phyloP scores from a whole-genome alignment of 345 rosid species.

The Aurinia saxatilis region DNA sequence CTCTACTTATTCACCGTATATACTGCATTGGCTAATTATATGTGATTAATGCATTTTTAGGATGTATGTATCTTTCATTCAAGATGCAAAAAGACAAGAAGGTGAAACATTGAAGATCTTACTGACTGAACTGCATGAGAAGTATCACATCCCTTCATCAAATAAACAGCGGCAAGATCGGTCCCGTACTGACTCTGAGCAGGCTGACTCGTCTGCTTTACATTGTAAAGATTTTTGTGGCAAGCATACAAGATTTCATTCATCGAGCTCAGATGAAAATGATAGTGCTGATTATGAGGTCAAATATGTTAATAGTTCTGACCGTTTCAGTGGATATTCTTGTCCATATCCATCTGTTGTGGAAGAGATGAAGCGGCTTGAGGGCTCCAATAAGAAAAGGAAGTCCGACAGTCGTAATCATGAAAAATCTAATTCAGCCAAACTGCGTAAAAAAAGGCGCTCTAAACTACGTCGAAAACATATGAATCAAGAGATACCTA shows the following conservation, averaged over 20 bases:
- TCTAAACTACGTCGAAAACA: constrained; percentile 34
- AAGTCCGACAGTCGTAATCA: constrained; percentile 23
- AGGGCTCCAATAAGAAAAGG: constrained; percentile 43
- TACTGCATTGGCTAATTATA: constrained; percentile 12
- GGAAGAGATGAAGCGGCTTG: constrained; percentile 75
- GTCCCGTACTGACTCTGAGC: constrained; percentile 48
- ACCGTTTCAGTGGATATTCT: constrained; percentile 34
- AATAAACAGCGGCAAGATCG: constrained; percentile 43
- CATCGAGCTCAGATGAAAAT: constrained; percentile 64
- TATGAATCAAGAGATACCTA: constrained; percentile 26
- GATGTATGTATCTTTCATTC: constrained; percentile 58
- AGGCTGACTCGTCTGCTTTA: constrained; percentile 57
- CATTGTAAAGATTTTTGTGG: constrained; percentile 48
- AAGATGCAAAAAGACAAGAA: constrained; percentile 52
- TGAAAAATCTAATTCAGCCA: constrained; percentile 30
- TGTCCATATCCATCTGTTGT: constrained; percentile 93
- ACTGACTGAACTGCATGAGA: constrained; percentile 33
- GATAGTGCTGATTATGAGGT: constrained; percentile 34
- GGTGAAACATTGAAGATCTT: constrained; percentile 35
- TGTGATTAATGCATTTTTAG: constrained; percentile 33
- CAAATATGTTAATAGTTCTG: constrained; percentile 29
- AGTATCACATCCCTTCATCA: constrained; percentile 36
- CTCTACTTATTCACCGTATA: neutral
- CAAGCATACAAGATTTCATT: constrained; percentile 58
- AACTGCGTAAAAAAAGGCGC: constrained; percentile 20